These are phyloP conservation scores for Lipomyces yamadae DNA, from an alignment of 805 yeast genomes.

Conservation along the genomic window DNA sequence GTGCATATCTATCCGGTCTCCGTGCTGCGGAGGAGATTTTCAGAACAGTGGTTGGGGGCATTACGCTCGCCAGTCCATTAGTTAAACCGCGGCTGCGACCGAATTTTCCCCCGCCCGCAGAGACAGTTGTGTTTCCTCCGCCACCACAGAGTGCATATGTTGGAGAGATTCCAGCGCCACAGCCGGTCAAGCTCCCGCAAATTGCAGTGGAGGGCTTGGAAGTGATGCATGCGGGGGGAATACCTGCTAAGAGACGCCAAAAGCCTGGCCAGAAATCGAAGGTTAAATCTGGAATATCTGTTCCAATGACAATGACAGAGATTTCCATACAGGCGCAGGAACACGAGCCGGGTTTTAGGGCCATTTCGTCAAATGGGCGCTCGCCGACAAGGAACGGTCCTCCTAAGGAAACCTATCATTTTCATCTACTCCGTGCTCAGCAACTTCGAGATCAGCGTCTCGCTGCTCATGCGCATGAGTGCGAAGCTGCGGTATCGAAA, in stretches of 20 bases:
- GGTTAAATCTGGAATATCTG: background rate
- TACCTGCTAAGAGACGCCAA: slow-evolving; percentile 1
- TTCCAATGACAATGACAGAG: background rate
- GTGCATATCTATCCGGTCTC: slow-evolving; percentile 52
- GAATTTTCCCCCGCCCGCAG: slow-evolving; percentile 24
- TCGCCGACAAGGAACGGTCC: background rate
- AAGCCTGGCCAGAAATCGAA: slow-evolving; percentile 4
- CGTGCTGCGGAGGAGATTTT: slow-evolving; percentile 51
- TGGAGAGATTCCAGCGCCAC: slow-evolving; percentile 28
- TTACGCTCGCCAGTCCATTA: slow-evolving; percentile 48
- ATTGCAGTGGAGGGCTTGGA: background rate
- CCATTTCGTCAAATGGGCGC: background rate
- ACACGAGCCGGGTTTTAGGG: background rate
- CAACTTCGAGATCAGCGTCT: slow-evolving; percentile 24
- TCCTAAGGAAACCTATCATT: background rate
- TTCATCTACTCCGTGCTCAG: slow-evolving; percentile 21
- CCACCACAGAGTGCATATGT: slow-evolving; percentile 34
- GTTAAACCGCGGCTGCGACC: slow-evolving; percentile 36
- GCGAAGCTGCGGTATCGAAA: slow-evolving; percentile 21
- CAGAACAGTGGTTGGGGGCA: slow-evolving; percentile 49
- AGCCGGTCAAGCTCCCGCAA: slow-evolving; percentile 29
- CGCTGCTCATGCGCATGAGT: slow-evolving; percentile 19
- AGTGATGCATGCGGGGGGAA: background rate
- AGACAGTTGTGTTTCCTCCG: slow-evolving; percentile 33
- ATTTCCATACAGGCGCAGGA: background rate